Base-by-base conservation (phyloP, 345 rosid genomes). In the Eucalyptus cladocalyx region DNA sequence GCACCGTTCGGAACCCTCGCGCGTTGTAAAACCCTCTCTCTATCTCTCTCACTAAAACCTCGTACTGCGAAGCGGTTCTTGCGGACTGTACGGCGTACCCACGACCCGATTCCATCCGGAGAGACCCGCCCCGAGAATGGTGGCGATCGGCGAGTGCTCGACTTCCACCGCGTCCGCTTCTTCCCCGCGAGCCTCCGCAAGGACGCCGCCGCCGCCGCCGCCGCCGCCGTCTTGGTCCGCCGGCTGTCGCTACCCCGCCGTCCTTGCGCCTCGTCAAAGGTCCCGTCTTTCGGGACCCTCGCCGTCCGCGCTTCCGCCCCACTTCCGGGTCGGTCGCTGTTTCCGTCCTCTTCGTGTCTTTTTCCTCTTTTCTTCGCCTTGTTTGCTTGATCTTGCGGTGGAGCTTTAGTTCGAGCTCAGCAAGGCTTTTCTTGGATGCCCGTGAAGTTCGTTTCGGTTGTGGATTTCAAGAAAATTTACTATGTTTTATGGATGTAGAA, bases 151-250 rank as follows among this genome's bases (percentile, higher is more conserved):
- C 87, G 90, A 89, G 87, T 86, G 90, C 37, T 86, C 90, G 0
- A n/a, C 88, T 21, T 49, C 90, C 3, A 32, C 88, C 8, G 62
- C 90, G 32, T 53, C 87, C 90, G 87, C 13, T 94, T 53, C 92
- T 94, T 90, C 89, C 96, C 91, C 87, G 91, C 67, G 86, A 93
- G 58, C 86, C 93, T 42, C 95, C 93, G n/a, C 91, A 91, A 87
- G 86, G 94, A 48, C 93, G 90, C 87, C 90, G 26, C 72, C 51
- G 67, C 15, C 32, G 34, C 50, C n/a, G n/a, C n/a, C 93, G 91
- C 87, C 90, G 34, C 53, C n/a, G n/a, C 0, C n/a, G 65, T 4
- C 24, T 80, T 80, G 65, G 42, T 37, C 28, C 67, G 48, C 67
- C 89, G 60, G 0, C 26, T 89, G 86, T 80, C 49, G 89, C 86